These are phyloP conservation scores for Solanum hybrid DNA, from an alignment of 305 asterid genomes.

Conservation along the genomic window DNA sequence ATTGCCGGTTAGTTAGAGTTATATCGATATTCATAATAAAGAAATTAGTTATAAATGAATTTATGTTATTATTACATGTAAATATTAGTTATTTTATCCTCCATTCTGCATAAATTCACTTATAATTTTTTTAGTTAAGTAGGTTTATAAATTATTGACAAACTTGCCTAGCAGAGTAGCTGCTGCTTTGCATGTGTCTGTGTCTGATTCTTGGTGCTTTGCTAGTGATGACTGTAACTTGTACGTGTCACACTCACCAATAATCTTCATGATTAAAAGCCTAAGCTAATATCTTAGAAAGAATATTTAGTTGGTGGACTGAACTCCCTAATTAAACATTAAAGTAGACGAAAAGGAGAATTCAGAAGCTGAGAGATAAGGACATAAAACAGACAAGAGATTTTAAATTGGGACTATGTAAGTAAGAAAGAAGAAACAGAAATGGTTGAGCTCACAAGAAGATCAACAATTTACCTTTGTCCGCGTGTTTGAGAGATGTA, in stretches of 20 bases:
- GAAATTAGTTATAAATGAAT: no score
- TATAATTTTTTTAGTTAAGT: no score
- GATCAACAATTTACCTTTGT: not conserved
- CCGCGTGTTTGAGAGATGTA: not conserved
- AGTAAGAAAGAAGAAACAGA: not conserved
- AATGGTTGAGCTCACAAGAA: not conserved
- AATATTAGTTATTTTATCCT: no score
- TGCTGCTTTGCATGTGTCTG: not conserved
- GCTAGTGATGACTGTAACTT: not conserved
- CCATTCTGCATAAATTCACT: no score
- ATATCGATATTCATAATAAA: no score
- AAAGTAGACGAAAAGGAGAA: conserved; percentile 18
- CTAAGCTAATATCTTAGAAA: not conserved
- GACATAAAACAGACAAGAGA: not conserved
- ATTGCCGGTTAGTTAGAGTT: not conserved
- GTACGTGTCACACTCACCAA: conserved; percentile 29
- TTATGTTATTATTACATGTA: no score
- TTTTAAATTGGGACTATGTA: not conserved
- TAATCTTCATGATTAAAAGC: conserved; percentile 11
- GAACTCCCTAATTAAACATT: conserved; percentile 9
- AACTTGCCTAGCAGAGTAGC: not conserved
- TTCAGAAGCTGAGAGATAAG: not conserved
- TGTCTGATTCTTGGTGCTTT: not conserved
- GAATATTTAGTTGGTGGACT: no score
- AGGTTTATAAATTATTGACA: not conserved